Evolutionary conservation across 2,329 filamentous ascomycete species (phyloP).

Genomic region (Thelonectria discophora): DNA sequence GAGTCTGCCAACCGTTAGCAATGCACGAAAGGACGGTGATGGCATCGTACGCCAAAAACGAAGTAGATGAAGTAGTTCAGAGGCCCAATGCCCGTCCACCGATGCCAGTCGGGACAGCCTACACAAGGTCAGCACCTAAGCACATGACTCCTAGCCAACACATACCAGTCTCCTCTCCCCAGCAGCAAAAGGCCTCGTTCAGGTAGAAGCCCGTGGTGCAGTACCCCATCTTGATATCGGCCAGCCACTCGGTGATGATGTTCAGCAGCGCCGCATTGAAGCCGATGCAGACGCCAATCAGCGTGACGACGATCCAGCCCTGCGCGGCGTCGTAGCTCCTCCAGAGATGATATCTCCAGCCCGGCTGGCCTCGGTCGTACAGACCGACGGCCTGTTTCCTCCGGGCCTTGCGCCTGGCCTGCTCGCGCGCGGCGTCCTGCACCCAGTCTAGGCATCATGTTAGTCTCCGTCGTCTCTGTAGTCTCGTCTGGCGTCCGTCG

Average conservation of each 20-base stretch:
- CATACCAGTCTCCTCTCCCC: conserved; percentile 86
- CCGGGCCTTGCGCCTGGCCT: conserved; percentile 79
- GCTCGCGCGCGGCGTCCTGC: conserved; percentile 92
- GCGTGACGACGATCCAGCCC: conserved; percentile 95
- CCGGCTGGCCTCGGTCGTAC: conserved; percentile 73
- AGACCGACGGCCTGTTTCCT: conserved; percentile 76
- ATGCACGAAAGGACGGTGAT: background rate
- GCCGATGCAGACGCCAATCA: conserved; percentile 92
- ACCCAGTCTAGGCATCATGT: too few relatives aligned
- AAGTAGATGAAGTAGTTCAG: conserved; percentile 91
- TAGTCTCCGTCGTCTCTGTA: too few relatives aligned
- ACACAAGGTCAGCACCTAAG: conserved; percentile 22
- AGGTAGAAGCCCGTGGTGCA: conserved; percentile 96
- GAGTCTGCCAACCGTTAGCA: conserved; percentile 57
- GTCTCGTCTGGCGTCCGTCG: conserved; percentile 13
- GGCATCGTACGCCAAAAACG: conserved; percentile 73
- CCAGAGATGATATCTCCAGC: conserved; percentile 82
- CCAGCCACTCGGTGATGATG: conserved; percentile 96
- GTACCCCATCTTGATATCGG: conserved; percentile 95
- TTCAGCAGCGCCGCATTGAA: conserved; percentile 93
- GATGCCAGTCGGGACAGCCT: conserved; percentile 89
- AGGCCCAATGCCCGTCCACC: conserved; percentile 81
- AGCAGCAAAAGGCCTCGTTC: conserved; percentile 98
- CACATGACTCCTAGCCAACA: background rate
- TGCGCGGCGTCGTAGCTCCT: conserved; percentile 96